A percentile compares a stretch with the other conserved stretches of the same genome.
Conservation (phyloP, 208 protist species). For the Acanthamoeba triangularis region DNA sequence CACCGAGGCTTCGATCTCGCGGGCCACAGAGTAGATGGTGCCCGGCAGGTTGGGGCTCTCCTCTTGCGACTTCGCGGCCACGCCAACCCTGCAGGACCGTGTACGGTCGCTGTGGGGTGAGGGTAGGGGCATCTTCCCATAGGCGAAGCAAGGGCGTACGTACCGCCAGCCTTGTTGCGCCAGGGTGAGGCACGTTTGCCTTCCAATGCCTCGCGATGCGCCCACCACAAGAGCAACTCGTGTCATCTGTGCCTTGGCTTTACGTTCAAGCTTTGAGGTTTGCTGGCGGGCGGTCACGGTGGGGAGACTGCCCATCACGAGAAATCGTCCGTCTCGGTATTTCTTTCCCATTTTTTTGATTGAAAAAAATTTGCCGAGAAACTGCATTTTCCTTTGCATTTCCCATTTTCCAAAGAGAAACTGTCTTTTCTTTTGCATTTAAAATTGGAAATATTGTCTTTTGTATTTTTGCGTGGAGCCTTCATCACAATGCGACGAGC, state of each 20-base stretch:
- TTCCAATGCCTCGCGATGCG: slow-evolving; percentile 32
- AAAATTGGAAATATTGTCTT: not conserved
- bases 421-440: no score
- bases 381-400: no score
- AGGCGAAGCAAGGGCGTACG: not conserved
- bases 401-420: no score
- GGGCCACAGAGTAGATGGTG: slow-evolving; percentile 46
- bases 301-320: no score
- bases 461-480: not conserved
- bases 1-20: not conserved
- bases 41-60: not conserved
- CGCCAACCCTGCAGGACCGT: not conserved
- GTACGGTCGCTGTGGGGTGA: not conserved
- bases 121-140: no score
- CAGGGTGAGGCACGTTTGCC: not conserved
- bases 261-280: no score
- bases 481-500: not conserved
- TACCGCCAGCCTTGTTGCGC: not conserved
- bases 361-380: no score
- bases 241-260: no score
- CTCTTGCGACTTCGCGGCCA: slow-evolving; percentile 35
- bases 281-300: no score
- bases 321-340: no score
- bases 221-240: slow-evolving; percentile 3
- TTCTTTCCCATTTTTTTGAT: no score